Evolutionary conservation across 1,284 basidiomycete genomes (phyloP), one percentile per base, ranked within the genome.

Genomic region (Fomitiporia mediterranea): DNA sequence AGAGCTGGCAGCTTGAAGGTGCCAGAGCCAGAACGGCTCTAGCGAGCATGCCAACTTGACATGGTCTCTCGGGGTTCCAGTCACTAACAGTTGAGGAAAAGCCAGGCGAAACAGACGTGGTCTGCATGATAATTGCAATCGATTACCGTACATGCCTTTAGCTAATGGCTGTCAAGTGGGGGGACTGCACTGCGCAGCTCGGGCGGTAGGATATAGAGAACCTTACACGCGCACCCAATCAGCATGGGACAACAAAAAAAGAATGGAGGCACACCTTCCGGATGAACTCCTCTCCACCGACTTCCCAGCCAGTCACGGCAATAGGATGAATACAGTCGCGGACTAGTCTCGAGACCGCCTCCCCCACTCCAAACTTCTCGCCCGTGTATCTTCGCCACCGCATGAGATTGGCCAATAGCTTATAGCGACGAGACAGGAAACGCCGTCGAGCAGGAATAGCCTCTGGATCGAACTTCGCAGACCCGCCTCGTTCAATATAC

Each of bases 261-360:
- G 30, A 15, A 27, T 8, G 50, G 52, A 68, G 74, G 2, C 55
- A 66, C 60, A 91, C 91, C 79, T 83, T 83, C 49, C 72, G 72
- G 58, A 83, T 77, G 58, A 84, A 72, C 48, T 83, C 82, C 66
- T 86, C 80, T 1, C 92, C 94, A 13, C 94, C 94, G 30, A 91
- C 87, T 32, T 92, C 89, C 94, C 94, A 97, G 4, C 88, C 88
- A 54, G 77, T 80, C 60, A 84, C 79, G 4, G 93, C 82, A 17
- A 91, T 75, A 1, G 82, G 82, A 46, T 89, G 63, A 48, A 95
- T 75, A 58, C 78, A 78, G 15, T 78, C 72, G n/a, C 77, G 77
- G 6, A 90, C 74, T 15, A 93, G 68, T 57, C 74, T 75, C 15
- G 72, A 76, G 13, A 84, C 76, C 43, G 91, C 69, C 57, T 78